Percentiles rank a stretch among this genome's conserved stretches.
phyloP scores from a whole-genome alignment of 352 stramenopile species.

The Globisporangium paddicum region DNA sequence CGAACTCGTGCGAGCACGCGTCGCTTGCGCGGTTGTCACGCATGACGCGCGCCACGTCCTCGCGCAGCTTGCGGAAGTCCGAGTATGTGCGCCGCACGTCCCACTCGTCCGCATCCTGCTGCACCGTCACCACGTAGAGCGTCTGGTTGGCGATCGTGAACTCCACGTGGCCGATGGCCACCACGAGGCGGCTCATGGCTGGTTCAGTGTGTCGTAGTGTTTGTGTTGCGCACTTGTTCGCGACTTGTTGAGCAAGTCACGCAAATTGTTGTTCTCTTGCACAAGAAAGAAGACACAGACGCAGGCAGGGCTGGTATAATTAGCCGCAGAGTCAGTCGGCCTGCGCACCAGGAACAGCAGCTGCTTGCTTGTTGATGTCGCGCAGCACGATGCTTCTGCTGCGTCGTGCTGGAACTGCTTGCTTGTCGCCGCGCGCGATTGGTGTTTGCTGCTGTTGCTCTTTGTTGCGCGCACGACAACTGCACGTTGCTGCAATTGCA shows the following conservation, averaged over 20 bases:
- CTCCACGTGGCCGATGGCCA: constrained; percentile 74
- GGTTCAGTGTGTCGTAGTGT: not conserved
- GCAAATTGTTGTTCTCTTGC: not conserved
- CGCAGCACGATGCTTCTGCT: not conserved
- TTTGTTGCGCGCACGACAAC: constrained; percentile 6
- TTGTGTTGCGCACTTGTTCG: not conserved
- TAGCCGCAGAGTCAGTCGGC: not conserved
- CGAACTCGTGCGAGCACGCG: constrained; percentile 38
- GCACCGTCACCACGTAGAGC: constrained; percentile 72
- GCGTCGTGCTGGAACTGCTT: not conserved
- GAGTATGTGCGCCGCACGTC: constrained; percentile 64
- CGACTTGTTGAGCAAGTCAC: not conserved
- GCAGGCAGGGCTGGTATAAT: constrained; percentile 5
- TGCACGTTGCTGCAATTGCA: not conserved
- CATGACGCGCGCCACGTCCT: constrained; percentile 63
- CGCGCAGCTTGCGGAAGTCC: constrained; percentile 66
- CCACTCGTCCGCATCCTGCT: constrained; percentile 71
- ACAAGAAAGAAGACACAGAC: not conserved
- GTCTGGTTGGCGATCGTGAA: constrained; percentile 65
- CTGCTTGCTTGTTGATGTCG: not conserved
- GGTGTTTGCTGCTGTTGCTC: not conserved
- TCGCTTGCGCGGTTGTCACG: constrained; percentile 51
- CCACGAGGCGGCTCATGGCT: constrained; percentile 66
- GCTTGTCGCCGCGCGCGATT: not conserved
- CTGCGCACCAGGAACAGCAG: not conserved